These are phyloP conservation scores for Xerophyta viscosa DNA, from an alignment of 106 monocot genomes.

Conservation along the genomic window DNA sequence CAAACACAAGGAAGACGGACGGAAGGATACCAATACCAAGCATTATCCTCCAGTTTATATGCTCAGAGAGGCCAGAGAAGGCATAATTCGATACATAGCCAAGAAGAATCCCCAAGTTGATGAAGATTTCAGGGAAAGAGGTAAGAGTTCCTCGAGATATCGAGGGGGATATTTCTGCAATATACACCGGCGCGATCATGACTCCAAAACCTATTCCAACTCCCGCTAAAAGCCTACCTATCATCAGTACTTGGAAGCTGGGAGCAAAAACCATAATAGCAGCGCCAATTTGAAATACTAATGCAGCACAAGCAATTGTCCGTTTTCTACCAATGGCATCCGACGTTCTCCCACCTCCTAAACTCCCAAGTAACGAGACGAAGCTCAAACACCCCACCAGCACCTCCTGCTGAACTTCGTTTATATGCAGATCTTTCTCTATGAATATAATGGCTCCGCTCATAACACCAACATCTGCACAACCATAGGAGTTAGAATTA, in stretches of 20 bases:
- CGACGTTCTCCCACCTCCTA: conserved; percentile 72
- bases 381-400: conserved; percentile 83
- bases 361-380: conserved; percentile 73
- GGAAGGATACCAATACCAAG: conserved; percentile 92
- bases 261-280: conserved; percentile 80
- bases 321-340: conserved; percentile 89
- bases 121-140: conserved; percentile 94
- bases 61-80: conserved; percentile 73
- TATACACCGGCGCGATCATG: conserved; percentile 94
- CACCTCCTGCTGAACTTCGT: conserved; percentile 85
- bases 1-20: conserved; percentile 71
- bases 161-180: conserved; percentile 93
- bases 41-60: conserved; percentile 91
- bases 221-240: conserved; percentile 76
- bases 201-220: conserved; percentile 90
- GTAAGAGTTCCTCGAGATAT: conserved; percentile 66
- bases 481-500: too few species aligned
- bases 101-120: conserved; percentile 87
- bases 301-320: conserved; percentile 88
- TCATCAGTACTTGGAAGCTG: conserved; percentile 61
- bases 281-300: conserved; percentile 79
- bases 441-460: conserved; percentile 94
- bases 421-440: conserved; percentile 72
- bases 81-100: conserved; percentile 90
- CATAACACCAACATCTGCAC: conserved; percentile 99